A percentile compares a stretch with the other conserved stretches of the same genome.
These are phyloP conservation scores for Kwoniella sp. DNA, from an alignment of 768 basidiomycete genomes.

Conservation along the genomic window DNA sequence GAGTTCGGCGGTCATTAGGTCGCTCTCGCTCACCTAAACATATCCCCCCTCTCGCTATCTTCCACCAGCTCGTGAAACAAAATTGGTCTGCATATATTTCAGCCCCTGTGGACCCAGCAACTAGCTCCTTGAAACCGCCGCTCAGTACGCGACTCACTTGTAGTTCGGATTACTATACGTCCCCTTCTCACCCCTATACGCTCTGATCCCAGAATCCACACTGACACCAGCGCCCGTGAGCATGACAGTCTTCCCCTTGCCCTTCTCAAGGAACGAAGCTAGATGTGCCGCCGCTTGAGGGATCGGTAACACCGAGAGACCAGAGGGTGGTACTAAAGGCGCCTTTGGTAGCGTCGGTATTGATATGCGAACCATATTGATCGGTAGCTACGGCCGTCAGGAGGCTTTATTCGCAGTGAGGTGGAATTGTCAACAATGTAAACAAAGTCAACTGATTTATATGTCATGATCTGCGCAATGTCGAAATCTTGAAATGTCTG, in stretches of 20 bases:
- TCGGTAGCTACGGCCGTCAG: not conserved
- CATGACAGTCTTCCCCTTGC: conserved; percentile 66
- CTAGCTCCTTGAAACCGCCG: not conserved
- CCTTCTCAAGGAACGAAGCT: conserved; percentile 65
- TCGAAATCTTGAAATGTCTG: too few relatives aligned
- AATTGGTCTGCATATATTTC: conserved; percentile 44
- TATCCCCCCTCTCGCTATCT: conserved; percentile 66
- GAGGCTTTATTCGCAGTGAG: too few relatives aligned
- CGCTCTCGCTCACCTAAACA: conserved; percentile 73
- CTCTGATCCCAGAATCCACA: conserved; percentile 91
- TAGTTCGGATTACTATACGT: conserved; percentile 57
- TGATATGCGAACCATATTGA: conserved; percentile 45
- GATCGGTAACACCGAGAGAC: conserved; percentile 41
- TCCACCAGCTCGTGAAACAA: conserved; percentile 82
- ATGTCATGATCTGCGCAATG: too few relatives aligned
- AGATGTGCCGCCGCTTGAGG: conserved; percentile 41
- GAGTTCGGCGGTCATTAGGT: too few relatives aligned
- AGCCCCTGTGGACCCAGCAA: not conserved
- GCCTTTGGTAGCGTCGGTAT: conserved; percentile 52
- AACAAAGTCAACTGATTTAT: too few relatives aligned
- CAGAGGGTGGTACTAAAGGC: conserved; percentile 38
- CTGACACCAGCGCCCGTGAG: conserved; percentile 91
- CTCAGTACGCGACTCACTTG: conserved; percentile 29
- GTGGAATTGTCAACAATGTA: too few relatives aligned
- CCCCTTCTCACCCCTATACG: conserved; percentile 86